Evolutionary conservation across 768 basidiomycete species (phyloP).

Genomic region (Boletus sp.): DNA sequence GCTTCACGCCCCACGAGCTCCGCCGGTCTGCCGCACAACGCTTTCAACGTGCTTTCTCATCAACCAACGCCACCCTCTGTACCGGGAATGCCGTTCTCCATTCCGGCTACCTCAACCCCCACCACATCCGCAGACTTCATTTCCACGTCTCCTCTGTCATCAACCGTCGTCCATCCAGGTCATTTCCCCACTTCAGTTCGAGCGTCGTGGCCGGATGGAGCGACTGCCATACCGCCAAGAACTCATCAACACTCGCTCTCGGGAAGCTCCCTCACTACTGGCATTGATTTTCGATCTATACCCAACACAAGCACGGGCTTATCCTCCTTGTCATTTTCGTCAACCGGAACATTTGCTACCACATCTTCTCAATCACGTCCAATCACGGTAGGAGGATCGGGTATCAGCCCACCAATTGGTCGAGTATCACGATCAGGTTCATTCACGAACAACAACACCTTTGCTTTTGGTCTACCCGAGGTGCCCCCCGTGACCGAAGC

Average conservation of each 20-base stretch:
- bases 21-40: slow-evolving; percentile 19
- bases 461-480: slow-evolving; percentile 36
- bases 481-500: slow-evolving; percentile 24
- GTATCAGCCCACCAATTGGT: slow-evolving; percentile 40
- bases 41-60: slow-evolving; percentile 25
- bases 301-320: slow-evolving; percentile 29
- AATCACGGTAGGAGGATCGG: slow-evolving; percentile 17
- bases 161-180: slow-evolving; percentile 19
- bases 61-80: slow-evolving; percentile 15
- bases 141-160: slow-evolving; percentile 20
- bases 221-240: slow-evolving; percentile 26
- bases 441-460: slow-evolving; percentile 44
- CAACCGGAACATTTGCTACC: slow-evolving; percentile 30
- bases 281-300: slow-evolving; percentile 32
- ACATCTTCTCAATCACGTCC: slow-evolving; percentile 27
- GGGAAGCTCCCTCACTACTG: slow-evolving; percentile 25
- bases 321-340: slow-evolving; percentile 29
- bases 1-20: slow-evolving; percentile 35
- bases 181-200: slow-evolving; percentile 28
- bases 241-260: slow-evolving; percentile 34
- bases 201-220: slow-evolving; percentile 30
- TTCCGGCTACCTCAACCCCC: slow-evolving; percentile 21
- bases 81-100: slow-evolving; percentile 17
- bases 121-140: slow-evolving; percentile 21
- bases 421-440: slow-evolving; percentile 59